Conservation (phyloP, 805 yeast genomes). For the Pichia kluyveri region DNA sequence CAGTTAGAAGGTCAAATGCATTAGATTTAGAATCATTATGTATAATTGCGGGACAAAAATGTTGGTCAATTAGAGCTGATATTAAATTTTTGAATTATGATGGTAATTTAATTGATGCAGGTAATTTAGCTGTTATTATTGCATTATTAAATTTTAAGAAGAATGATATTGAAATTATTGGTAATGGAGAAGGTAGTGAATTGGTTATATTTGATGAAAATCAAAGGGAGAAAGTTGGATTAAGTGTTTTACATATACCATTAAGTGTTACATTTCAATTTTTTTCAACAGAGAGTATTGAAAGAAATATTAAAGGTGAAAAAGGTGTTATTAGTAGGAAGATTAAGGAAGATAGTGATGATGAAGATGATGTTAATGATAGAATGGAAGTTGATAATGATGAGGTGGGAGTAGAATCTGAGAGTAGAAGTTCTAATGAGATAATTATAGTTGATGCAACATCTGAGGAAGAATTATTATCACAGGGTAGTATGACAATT, state of each 20-base stretch:
- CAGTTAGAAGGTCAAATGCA: slow-evolving; percentile 84
- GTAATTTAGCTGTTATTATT: slow-evolving; percentile 84
- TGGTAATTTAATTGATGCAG: slow-evolving; percentile 87
- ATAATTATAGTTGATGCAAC: slow-evolving; percentile 65
- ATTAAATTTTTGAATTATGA: slow-evolving; percentile 83
- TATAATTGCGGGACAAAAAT: slow-evolving; percentile 81
- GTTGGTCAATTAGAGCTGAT: slow-evolving; percentile 89
- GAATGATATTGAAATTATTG: slow-evolving; percentile 72
- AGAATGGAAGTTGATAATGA: slow-evolving; percentile 3
- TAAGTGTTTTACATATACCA: slow-evolving; percentile 83
- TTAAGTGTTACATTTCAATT: slow-evolving; percentile 85
- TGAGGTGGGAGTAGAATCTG: not conserved
- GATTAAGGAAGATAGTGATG: slow-evolving; percentile 6
- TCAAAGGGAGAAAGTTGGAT: slow-evolving; percentile 81
- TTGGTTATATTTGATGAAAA: slow-evolving; percentile 59
- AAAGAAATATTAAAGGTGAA: slow-evolving; percentile 58
- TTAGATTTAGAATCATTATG: slow-evolving; percentile 86
- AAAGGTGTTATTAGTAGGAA: not conserved
- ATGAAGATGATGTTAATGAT: slow-evolving; percentile 1
- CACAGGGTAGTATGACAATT: slow-evolving; percentile 74
- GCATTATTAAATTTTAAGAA: slow-evolving; percentile 75
- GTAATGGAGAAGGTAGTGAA: slow-evolving; percentile 32
- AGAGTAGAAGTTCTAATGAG: slow-evolving; percentile 21
- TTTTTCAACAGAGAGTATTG: slow-evolving; percentile 57
- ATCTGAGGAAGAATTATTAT: slow-evolving; percentile 62